A percentile compares a stretch with the other conserved stretches of the same genome.
phyloP scores from a whole-genome alignment of 75 land plant species.

The Pseudotsuga menziesii region DNA sequence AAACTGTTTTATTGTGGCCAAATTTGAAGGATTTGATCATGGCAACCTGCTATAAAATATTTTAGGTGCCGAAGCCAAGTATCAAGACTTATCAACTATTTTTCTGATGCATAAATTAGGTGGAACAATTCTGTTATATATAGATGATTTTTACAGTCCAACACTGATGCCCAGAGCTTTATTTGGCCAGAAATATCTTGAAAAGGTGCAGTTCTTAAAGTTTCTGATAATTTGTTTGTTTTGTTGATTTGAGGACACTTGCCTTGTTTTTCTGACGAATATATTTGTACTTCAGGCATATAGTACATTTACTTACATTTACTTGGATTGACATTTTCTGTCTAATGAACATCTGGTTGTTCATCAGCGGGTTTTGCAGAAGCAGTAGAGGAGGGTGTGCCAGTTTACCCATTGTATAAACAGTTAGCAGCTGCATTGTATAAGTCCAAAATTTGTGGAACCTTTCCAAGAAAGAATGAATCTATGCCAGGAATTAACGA shows the following conservation, averaged over 20 bases:
- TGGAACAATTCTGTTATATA: no score
- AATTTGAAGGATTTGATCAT: no score
- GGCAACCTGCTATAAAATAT: no score
- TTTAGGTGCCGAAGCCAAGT: no score
- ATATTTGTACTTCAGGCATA: neutral
- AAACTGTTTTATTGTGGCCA: no score
- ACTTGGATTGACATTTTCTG: neutral
- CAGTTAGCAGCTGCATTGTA: conserved; percentile 40
- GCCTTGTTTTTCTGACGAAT: neutral
- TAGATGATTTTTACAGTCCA: no score
- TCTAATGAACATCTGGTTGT: neutral
- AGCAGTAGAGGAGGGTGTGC: conserved; percentile 25
- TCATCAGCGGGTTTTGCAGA: neutral
- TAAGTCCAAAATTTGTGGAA: conserved; percentile 25
- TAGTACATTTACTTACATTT: neutral
- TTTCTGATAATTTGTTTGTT: neutral
- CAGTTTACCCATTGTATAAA: conserved; percentile 55
- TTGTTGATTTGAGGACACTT: neutral
- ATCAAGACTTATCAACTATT: no score
- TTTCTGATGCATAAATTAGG: no score
- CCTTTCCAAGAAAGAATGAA: conserved; percentile 13
- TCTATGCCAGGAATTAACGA: conserved; percentile 12
- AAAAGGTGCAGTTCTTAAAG: neutral
- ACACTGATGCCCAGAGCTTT: no score
- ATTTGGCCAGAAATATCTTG: no score